These are phyloP conservation scores for Fonsecaea monophora DNA, from an alignment of 2,329 filamentous ascomycete species.

Conservation along the genomic window DNA sequence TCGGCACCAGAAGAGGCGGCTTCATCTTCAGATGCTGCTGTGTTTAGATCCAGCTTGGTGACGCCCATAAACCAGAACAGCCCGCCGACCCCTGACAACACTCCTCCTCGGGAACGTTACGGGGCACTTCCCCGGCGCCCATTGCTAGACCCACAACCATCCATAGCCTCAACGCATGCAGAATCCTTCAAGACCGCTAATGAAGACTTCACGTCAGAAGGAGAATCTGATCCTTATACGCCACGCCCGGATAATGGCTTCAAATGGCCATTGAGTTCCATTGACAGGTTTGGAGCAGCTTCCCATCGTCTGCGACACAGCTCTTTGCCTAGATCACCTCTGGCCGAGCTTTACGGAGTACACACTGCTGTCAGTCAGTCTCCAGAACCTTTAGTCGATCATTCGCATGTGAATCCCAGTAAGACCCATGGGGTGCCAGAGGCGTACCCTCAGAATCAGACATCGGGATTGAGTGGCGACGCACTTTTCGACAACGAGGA, in stretches of 20 bases:
- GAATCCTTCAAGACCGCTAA: conserved; percentile 76
- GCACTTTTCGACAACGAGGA: conserved; percentile 19
- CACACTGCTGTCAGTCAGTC: not conserved
- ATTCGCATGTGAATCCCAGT: not conserved
- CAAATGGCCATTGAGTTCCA: conserved; percentile 19
- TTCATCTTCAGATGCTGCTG: conserved; percentile 36
- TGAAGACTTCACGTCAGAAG: conserved; percentile 69
- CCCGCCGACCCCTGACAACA: conserved; percentile 74
- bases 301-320: conserved; percentile 26
- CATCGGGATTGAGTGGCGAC: not conserved
- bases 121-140: conserved; percentile 47
- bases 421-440: not conserved
- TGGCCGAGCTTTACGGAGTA: conserved; percentile 22
- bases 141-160: conserved; percentile 62
- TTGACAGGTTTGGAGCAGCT: conserved; percentile 14
- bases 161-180: conserved; percentile 64
- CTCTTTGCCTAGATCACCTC: conserved; percentile 27
- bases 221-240: conserved; percentile 55
- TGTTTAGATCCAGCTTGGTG: conserved; percentile 37
- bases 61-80: conserved; percentile 41
- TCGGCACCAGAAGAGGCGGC: conserved; percentile 19
- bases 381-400: conserved; percentile 9
- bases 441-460: not conserved
- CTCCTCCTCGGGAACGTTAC: conserved; percentile 65
- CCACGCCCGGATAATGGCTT: conserved; percentile 29